Evolutionary conservation across 148 eudicot genomes (phyloP).

Genomic region (Agrostemma githago): DNA sequence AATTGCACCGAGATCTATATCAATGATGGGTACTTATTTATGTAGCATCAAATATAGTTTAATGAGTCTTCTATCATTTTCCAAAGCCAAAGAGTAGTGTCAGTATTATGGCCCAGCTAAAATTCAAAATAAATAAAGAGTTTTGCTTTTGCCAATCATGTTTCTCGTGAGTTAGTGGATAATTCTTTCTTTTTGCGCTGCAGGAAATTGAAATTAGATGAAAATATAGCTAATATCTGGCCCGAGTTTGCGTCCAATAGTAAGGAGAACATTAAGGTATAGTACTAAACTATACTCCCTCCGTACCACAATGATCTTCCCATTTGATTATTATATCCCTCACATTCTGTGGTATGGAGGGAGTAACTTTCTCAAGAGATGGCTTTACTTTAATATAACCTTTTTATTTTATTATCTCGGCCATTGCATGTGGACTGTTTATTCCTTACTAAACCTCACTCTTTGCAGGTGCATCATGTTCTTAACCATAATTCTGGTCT

Average conservation of each 20-base stretch:
- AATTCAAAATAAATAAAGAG: background rate
- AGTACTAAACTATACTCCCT: conserved; percentile 9
- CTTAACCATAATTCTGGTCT: conserved; percentile 96
- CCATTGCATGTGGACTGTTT: conserved; percentile 10
- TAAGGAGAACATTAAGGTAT: conserved; percentile 77
- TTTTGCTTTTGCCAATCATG: background rate
- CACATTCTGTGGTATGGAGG: no score
- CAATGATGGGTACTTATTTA: background rate
- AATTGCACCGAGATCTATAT: background rate
- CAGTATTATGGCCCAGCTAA: background rate
- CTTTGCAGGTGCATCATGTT: conserved; percentile 78
- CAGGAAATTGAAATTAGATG: conserved; percentile 90
- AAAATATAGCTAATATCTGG: conserved; percentile 78
- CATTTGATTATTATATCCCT: no score
- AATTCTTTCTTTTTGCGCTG: conserved; percentile 7
- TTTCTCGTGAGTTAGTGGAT: background rate
- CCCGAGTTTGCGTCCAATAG: conserved; percentile 73
- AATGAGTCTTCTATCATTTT: background rate
- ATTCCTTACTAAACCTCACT: background rate
- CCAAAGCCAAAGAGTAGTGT: background rate
- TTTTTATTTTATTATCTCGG: conserved; percentile 7
- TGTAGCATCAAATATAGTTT: background rate
- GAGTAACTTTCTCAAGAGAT: background rate
- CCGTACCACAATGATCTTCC: no score
- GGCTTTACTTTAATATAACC: conserved; percentile 4